Conservation (phyloP, 257 asterid genomes). For the Scutellaria galericulata region DNA sequence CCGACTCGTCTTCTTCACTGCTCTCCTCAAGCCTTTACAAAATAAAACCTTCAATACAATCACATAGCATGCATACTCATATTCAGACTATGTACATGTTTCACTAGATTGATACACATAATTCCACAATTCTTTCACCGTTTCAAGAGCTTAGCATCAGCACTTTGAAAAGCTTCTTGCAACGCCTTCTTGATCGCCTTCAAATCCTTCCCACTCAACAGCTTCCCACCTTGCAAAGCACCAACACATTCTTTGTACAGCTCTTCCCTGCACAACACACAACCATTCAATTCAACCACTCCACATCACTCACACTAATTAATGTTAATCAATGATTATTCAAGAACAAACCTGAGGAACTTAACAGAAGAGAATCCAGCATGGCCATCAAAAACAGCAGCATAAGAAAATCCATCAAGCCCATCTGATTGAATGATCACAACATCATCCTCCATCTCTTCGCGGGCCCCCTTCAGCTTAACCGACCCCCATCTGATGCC, state of each 20-base stretch:
- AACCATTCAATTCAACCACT: not conserved
- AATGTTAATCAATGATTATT: no score
- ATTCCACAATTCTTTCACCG: constrained; percentile 44
- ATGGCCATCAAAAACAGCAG: constrained; percentile 96
- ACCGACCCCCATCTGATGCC: constrained; percentile 82
- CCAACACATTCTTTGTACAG: constrained; percentile 75
- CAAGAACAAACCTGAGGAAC: constrained; percentile 60
- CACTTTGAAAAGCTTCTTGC: constrained; percentile 69
- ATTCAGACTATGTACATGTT: constrained; percentile 37
- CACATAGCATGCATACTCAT: constrained; percentile 47
- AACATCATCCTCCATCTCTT: constrained; percentile 95
- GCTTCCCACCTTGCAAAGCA: constrained; percentile 71
- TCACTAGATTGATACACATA: not conserved
- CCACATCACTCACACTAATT: not conserved
- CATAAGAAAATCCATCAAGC: constrained; percentile 71
- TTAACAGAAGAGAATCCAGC: constrained; percentile 88
- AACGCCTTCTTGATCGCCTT: constrained; percentile 66
- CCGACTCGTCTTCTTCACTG: constrained; percentile 77
- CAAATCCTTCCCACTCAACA: constrained; percentile 62
- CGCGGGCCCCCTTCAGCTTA: constrained; percentile 79
- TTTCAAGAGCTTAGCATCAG: constrained; percentile 73
- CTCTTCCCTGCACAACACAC: constrained; percentile 65
- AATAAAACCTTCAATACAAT: constrained; percentile 72
- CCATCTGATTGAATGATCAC: constrained; percentile 64
- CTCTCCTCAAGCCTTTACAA: constrained; percentile 88